phyloP scores from a whole-genome alignment of 768 basidiomycete species.

The Lyophyllum atratum region DNA sequence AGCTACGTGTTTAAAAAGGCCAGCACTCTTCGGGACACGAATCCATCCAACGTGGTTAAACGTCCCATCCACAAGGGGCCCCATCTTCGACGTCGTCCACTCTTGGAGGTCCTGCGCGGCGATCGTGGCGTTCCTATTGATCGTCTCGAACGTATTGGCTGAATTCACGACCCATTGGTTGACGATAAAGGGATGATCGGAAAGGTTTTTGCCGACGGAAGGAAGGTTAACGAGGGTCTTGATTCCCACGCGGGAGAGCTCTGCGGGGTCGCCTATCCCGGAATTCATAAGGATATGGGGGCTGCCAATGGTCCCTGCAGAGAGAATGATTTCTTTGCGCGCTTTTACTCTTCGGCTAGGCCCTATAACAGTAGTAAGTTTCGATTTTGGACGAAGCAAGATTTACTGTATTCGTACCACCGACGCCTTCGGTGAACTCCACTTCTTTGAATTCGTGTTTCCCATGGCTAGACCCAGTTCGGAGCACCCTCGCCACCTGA shows the following conservation, averaged over 20 bases:
- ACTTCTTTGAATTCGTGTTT: background rate
- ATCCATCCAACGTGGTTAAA: conserved; percentile 19
- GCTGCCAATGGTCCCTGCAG: conserved; percentile 30
- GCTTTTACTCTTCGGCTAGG: background rate
- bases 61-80: conserved; percentile 18
- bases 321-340: conserved; percentile 32
- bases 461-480: background rate
- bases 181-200: conserved; percentile 23
- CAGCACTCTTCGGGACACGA: conserved; percentile 17
- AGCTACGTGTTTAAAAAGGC: background rate
- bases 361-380: background rate
- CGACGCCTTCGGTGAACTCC: background rate
- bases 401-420: background rate
- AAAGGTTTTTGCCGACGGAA: conserved; percentile 30
- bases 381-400: background rate
- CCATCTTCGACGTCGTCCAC: conserved; percentile 22
- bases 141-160: conserved; percentile 16
- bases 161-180: conserved; percentile 19
- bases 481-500: background rate
- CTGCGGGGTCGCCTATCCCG: conserved; percentile 25
- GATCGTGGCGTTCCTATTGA: background rate
- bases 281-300: conserved; percentile 29
- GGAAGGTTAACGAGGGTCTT: conserved; percentile 24
- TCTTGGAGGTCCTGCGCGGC: conserved; percentile 10
- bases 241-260: conserved; percentile 17